These are phyloP conservation scores for Picea sitchensis DNA, from an alignment of 75 land plant species.

Conservation along the genomic window DNA sequence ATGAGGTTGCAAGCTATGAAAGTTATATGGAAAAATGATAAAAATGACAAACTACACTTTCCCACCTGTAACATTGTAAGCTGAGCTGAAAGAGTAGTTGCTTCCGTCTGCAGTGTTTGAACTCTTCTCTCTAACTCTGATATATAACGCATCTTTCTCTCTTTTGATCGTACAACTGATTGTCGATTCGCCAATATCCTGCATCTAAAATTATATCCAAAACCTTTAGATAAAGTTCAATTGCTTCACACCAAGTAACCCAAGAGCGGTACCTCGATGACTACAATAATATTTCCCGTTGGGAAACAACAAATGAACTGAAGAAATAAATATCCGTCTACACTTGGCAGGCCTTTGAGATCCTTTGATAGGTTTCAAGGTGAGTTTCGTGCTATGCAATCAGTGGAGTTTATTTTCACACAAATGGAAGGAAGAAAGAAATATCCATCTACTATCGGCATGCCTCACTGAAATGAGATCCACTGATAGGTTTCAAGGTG, in stretches of 20 bases:
- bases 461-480: neutral
- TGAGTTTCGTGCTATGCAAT: no score
- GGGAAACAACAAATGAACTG: no score
- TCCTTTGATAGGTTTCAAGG: no score
- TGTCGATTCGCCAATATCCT: conserved; percentile 91
- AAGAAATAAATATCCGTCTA: no score
- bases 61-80: conserved; percentile 72
- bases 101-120: conserved; percentile 81
- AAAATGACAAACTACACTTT: neutral
- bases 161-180: conserved; percentile 91
- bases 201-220: neutral
- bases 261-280: no score
- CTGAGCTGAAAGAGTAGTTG: conserved; percentile 84
- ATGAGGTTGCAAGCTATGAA: neutral
- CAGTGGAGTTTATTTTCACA: neutral
- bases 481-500: neutral
- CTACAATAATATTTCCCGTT: no score
- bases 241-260: no score
- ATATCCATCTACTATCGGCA: no score
- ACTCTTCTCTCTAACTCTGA: conserved; percentile 83
- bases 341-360: no score
- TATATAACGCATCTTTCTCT: conserved; percentile 86
- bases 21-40: neutral
- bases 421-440: no score
- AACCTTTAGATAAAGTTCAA: no score